Conservation (phyloP, 441 rosid species). For the Breynia disticha region DNA sequence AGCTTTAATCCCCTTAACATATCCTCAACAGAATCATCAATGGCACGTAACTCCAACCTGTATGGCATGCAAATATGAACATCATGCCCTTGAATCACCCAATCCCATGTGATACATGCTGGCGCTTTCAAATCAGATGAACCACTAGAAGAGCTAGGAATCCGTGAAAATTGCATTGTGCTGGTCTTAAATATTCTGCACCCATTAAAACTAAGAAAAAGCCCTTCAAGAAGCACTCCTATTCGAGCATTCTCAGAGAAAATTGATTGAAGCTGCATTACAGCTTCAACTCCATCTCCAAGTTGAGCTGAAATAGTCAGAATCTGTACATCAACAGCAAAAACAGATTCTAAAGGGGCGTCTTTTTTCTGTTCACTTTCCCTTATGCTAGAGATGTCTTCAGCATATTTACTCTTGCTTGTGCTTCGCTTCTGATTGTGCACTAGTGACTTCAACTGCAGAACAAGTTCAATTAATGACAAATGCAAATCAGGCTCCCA, state of each 20-base stretch:
- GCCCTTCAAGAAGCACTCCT: constrained; percentile 97
- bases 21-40: constrained; percentile 96
- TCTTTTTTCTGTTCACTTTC: constrained; percentile 45
- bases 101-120: constrained; percentile 66
- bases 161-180: constrained; percentile 94
- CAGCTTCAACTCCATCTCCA: constrained; percentile 92
- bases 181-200: constrained; percentile 72
- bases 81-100: constrained; percentile 96
- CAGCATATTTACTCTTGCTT: constrained; percentile 25
- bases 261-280: constrained; percentile 85
- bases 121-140: constrained; percentile 42
- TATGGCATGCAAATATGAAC: constrained; percentile 88
- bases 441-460: constrained; percentile 57
- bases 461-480: constrained; percentile 65
- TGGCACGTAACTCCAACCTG: constrained; percentile 93
- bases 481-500: constrained; percentile 98
- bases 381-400: constrained; percentile 33
- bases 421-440: constrained; percentile 53
- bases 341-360: constrained; percentile 44
- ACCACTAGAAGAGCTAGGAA: constrained; percentile 57
- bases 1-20: constrained; percentile 88
- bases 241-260: constrained; percentile 97
- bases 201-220: constrained; percentile 67
- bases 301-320: constrained; percentile 73
- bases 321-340: constrained; percentile 92